Evolutionary conservation across 2,329 filamentous ascomycete species (phyloP).

Genomic region (Cucurbitaria berberidis): DNA sequence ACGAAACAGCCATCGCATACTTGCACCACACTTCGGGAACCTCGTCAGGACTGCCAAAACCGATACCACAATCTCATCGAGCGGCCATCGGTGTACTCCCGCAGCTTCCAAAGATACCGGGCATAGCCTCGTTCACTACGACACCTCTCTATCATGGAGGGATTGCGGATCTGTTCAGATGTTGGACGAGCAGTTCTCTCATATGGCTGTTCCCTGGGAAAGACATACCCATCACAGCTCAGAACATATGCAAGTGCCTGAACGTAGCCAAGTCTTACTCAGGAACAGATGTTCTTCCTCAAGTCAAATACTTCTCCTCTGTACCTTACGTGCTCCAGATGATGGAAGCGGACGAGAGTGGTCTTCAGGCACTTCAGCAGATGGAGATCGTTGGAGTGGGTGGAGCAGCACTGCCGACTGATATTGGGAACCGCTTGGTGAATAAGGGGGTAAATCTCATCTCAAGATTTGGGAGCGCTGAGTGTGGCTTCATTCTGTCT

Average conservation of each 20-base stretch:
- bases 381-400: slow-evolving; percentile 70
- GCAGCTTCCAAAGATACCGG: slow-evolving; percentile 44
- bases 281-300: slow-evolving; percentile 25
- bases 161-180: slow-evolving; percentile 66
- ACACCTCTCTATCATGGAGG: slow-evolving; percentile 72
- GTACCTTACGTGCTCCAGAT: slow-evolving; percentile 85
- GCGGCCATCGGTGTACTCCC: slow-evolving; percentile 63
- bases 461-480: slow-evolving; percentile 69
- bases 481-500: slow-evolving; percentile 70
- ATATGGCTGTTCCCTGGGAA: slow-evolving; percentile 69
- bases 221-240: slow-evolving; percentile 61
- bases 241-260: slow-evolving; percentile 60
- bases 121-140: slow-evolving; percentile 65
- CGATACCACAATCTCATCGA: slow-evolving; percentile 64
- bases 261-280: slow-evolving; percentile 40
- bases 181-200: slow-evolving; percentile 65
- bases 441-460: slow-evolving; percentile 60
- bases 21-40: slow-evolving; percentile 70
- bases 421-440: slow-evolving; percentile 62
- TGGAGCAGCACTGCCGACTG: slow-evolving; percentile 62
- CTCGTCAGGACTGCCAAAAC: slow-evolving; percentile 67
- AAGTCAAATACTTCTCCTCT: slow-evolving; percentile 65
- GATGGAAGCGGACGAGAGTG: slow-evolving; percentile 89
- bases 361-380: slow-evolving; percentile 65
- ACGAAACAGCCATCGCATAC: slow-evolving; percentile 58